Evolutionary conservation across 257 asterid genomes (phyloP), one percentile per base, ranked within the genome.

Genomic region (Plantago major): DNA sequence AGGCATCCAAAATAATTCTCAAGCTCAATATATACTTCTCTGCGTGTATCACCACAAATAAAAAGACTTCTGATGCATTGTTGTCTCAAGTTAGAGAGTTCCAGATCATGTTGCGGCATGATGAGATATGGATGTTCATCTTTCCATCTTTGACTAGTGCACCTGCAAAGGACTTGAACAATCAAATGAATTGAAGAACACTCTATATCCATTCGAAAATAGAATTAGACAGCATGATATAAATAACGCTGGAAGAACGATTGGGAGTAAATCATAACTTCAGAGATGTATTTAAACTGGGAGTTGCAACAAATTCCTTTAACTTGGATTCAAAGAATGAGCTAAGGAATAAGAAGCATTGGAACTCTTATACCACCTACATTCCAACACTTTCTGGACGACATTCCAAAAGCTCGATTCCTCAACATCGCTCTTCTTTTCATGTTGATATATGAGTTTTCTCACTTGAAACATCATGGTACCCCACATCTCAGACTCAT

Each of bases 401-500:
- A 42, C 58, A 38, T 62, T 42, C 49, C 60, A 58, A 11, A 58
- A 58, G 15, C 38, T 17, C 3, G 50, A 58, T 10, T 42, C 38
- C 9, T 58, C 51, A 6, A 1, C 8, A 42, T 58, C 51, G 42
- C 6, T 57, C 10, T 42, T 42, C 37, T 42, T 6, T 15, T 42
- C 52, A 6, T 42, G 64, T 57, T 40, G 14, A 13, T 26, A 55
- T 33, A 55, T 55, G 16, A 26, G 7, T 22, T 15, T 9, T 38
- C 38, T 56, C 11, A 56, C 46, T 2, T 38, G n/a, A 16, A 7
- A 38, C n/a, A 37, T 57, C 62, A 38, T 57, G 13, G 11, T 37
- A 58, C 17, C 50, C 51, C 50, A 42, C 63, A 58, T 58, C 17
- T 42, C 63, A 48, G 10, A 48, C n/a, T n/a, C n/a, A n/a, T n/a